These are phyloP conservation scores for Circinella minor DNA, from an alignment of 371 early-diverging fungal genomes.

Conservation along the genomic window DNA sequence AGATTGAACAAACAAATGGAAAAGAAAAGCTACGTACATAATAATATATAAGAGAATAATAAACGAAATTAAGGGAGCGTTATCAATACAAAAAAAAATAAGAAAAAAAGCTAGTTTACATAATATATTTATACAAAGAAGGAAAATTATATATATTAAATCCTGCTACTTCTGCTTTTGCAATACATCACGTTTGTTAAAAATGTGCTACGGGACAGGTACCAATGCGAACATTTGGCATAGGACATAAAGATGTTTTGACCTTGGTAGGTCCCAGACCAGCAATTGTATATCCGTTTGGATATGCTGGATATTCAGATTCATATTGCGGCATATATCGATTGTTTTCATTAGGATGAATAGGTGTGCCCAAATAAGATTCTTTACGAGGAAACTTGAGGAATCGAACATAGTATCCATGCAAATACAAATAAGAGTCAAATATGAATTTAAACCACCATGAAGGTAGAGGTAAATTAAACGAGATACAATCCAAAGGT, in stretches of 20 bases:
- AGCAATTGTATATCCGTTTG: constrained; percentile 40
- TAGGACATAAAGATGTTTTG: constrained; percentile 21
- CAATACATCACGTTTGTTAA: not conserved
- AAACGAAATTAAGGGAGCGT: not conserved
- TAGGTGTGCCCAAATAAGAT: constrained; percentile 29
- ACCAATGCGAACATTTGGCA: constrained; percentile 8
- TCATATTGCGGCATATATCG: constrained; percentile 33
- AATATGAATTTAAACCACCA: not conserved
- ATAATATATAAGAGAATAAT: too few relatives aligned
- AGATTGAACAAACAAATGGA: not conserved
- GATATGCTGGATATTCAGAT: constrained; percentile 29
- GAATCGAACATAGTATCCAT: constrained; percentile 29
- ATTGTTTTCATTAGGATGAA: constrained; percentile 27
- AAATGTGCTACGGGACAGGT: not conserved
- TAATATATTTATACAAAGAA: not conserved
- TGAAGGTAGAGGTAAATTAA: constrained; percentile 18
- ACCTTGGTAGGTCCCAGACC: constrained; percentile 47
- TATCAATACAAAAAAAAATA: not conserved
- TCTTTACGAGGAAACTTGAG: constrained; percentile 34
- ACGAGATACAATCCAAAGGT: constrained; percentile 26
- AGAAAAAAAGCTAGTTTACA: not conserved
- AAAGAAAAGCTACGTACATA: too few relatives aligned
- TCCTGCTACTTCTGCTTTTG: not conserved
- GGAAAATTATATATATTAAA: not conserved
- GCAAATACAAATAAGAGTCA: constrained; percentile 5